Base-by-base conservation (phyloP, 2,329 filamentous ascomycete species). In the Fusarium papillatum region DNA sequence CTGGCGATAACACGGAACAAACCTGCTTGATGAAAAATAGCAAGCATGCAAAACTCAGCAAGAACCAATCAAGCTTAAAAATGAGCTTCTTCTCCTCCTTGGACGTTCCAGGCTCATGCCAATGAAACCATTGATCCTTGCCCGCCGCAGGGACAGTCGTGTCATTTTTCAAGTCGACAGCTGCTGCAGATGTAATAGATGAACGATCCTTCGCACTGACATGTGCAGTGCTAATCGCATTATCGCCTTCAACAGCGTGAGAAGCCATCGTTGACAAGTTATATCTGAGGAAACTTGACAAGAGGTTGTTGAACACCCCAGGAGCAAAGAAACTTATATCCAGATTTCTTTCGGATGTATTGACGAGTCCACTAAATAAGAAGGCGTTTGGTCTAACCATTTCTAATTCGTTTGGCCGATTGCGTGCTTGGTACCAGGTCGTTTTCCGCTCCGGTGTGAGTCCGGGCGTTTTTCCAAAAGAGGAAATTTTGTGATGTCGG, bases 51-150 rank as follows among this genome's bases (percentile, higher is more conserved):
- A 68, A 77, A 39, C 73, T 76, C 48, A 85, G 41, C 9, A 89
- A 82, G 69, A 88, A 89, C 78, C 85, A 86, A 75, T 89, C 88
- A 31, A 89, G 84, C 78, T 90, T 89, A 66, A 85, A 82, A 22
- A 88, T 82, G 13, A 90, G 84, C 48, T 80, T 82, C 68, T 86
- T 86, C 76, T 90, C 86, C 70, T 83, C 82, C 3, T 79, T 79
- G 13, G 81, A 82, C 0, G 84, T 86, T 36, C 82, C 82, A 1
- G 84, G 83, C 59, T 86, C 84, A 70, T 87, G 84, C 86, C 86
- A 87, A 61, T 84, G 82, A 64, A 85, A 83, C 82, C 83, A 85
- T 17, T 36, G 43, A 19, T 66, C 63, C 2, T 55, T 63, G 10
- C 41, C 62, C 13, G 5, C 39, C 7, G 46, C 17, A 24, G 43